Percentiles rank a stretch among this genome's conserved stretches.
Conservation (phyloP, 129 eudicot genomes). For the Flaveria brownii region DNA sequence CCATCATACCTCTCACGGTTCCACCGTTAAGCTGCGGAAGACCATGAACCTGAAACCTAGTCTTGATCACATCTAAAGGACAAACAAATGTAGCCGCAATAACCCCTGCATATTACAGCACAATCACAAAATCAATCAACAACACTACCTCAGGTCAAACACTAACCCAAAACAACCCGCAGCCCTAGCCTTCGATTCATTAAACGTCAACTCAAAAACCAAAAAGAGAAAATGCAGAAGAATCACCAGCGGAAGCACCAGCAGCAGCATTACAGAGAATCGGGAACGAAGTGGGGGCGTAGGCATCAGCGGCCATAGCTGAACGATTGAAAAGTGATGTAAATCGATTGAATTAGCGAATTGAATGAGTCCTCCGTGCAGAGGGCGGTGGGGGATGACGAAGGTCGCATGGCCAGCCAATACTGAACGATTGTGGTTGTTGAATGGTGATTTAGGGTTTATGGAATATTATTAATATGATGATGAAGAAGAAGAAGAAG, state of each 20-base stretch:
- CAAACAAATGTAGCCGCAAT: conserved; percentile 97
- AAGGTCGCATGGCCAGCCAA: conserved; percentile 76
- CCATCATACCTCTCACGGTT: conserved; percentile 53
- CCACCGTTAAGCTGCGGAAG: conserved; percentile 58
- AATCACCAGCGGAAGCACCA: conserved; percentile 89
- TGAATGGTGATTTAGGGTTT: conserved; percentile 20
- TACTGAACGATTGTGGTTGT: background rate
- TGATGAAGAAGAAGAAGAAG: background rate
- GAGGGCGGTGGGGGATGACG: conserved; percentile 53
- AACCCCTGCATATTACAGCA: conserved; percentile 56
- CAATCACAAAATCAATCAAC: background rate
- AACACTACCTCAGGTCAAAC: background rate
- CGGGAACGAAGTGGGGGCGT: conserved; percentile 52
- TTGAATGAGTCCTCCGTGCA: conserved; percentile 63
- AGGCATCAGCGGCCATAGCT: conserved; percentile 54
- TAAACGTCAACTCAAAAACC: background rate
- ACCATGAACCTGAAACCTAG: conserved; percentile 98
- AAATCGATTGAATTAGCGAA: background rate
- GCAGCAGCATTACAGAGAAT: conserved; percentile 90
- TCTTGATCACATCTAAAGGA: conserved; percentile 93
- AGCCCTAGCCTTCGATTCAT: background rate
- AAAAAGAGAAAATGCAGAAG: background rate
- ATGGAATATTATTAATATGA: background rate
- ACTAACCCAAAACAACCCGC: background rate
- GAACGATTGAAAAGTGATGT: background rate